phyloP scores from a whole-genome alignment of 139 green algal species.

The Chlamydomonas urium region DNA sequence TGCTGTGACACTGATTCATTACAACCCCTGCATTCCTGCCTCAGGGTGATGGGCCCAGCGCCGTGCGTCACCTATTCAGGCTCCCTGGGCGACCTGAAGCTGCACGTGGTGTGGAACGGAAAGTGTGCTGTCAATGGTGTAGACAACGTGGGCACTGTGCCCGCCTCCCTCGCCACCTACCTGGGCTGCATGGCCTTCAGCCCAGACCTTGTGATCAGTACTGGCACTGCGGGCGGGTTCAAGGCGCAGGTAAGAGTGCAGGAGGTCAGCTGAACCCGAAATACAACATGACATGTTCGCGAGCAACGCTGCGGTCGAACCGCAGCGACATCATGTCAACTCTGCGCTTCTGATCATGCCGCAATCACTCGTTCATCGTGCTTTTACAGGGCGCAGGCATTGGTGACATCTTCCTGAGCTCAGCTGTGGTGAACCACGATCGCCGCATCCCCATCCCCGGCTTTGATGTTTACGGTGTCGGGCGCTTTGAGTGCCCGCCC shows the following conservation, averaged over 20 bases:
- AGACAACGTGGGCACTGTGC: constrained; percentile 85
- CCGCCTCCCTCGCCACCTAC: constrained; percentile 82
- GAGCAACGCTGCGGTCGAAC: too few species aligned
- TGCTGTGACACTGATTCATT: too few species aligned
- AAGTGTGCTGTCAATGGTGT: constrained; percentile 62
- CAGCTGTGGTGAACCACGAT: constrained; percentile 85
- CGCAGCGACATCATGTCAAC: too few species aligned
- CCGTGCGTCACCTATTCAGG: constrained; percentile 68
- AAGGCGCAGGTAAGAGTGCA: constrained; percentile 44
- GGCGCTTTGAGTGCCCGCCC: constrained; percentile 36
- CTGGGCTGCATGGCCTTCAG: constrained; percentile 65
- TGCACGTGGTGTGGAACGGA: constrained; percentile 81
- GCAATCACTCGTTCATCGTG: too few species aligned
- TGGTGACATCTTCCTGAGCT: constrained; percentile 86
- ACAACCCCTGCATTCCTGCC: not conserved
- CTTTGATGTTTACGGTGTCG: constrained; percentile 76
- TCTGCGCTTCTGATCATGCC: too few species aligned
- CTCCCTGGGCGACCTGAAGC: constrained; percentile 29
- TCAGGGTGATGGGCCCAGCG: constrained; percentile 52
- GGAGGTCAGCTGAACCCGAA: too few species aligned
- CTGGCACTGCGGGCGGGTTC: constrained; percentile 92
- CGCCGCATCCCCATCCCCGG: constrained; percentile 80
- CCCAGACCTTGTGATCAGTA: constrained; percentile 89
- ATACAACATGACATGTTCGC: too few species aligned
- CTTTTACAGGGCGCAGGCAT: constrained; percentile 86